phyloP scores from a whole-genome alignment of 2,329 filamentous ascomycete species.

The Nannizziopsis arthrosporioides region DNA sequence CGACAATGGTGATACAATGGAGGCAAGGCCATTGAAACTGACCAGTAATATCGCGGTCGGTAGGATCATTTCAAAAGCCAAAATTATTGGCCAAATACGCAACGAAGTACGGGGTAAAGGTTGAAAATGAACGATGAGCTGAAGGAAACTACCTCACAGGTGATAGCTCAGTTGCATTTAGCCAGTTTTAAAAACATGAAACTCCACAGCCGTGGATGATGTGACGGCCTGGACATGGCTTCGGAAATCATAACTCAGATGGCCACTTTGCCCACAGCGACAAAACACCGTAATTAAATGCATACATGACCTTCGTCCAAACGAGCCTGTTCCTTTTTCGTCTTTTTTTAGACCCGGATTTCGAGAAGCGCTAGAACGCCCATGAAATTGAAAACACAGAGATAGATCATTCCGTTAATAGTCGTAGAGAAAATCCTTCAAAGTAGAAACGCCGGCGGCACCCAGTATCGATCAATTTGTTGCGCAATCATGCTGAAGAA shows the following conservation, averaged over 20 bases:
- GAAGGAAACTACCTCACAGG: not conserved
- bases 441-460: conserved; percentile 4
- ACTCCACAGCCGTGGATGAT: conserved; percentile 3
- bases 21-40: too few species aligned
- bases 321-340: conserved; percentile 2
- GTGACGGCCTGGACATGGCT: conserved; percentile 2
- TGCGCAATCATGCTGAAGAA: conserved; percentile 5
- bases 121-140: not conserved
- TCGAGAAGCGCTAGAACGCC: conserved; percentile 9
- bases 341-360: conserved; percentile 1
- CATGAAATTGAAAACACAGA: conserved; percentile 1
- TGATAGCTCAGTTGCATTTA: conserved; percentile 2
- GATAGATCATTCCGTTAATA: conserved; percentile 8
- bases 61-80: too few species aligned
- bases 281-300: conserved; percentile 11
- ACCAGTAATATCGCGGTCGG: too few species aligned
- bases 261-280: conserved; percentile 8
- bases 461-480: not conserved
- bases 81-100: too few species aligned
- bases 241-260: conserved; percentile 7
- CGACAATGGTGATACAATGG: too few species aligned
- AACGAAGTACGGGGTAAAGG: too few species aligned
- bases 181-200: not conserved
- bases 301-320: conserved; percentile 6
- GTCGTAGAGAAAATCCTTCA: conserved; percentile 6